Percentiles rank a stretch among this genome's conserved stretches.
Evolutionary conservation across 306 rosid genomes (phyloP).

Genomic region (Castanospermum australe): DNA sequence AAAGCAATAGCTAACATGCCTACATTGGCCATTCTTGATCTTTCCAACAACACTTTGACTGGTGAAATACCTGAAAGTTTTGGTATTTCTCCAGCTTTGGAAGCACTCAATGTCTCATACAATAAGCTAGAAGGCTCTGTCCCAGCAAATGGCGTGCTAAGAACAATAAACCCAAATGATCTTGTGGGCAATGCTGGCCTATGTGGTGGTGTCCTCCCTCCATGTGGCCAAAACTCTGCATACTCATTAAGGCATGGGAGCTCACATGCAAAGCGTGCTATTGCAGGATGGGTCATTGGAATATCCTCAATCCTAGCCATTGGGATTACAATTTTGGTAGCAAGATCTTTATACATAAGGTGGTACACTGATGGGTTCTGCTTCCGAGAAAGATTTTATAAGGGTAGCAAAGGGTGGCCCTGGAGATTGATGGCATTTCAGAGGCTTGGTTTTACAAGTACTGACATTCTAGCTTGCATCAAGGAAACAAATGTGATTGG

Average conservation of each 20-base stretch:
- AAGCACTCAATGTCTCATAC: conserved; percentile 77
- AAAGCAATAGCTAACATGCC: conserved; percentile 73
- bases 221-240: conserved; percentile 54
- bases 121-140: conserved; percentile 84
- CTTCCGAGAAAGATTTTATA: conserved; percentile 58
- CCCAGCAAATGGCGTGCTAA: conserved; percentile 77
- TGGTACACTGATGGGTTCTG: conserved; percentile 77
- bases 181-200: conserved; percentile 75
- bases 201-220: conserved; percentile 75
- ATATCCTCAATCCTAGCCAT: conserved; percentile 57
- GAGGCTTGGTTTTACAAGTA: conserved; percentile 74
- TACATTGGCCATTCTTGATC: conserved; percentile 78
- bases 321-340: conserved; percentile 49
- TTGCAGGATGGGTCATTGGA: conserved; percentile 71
- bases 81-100: conserved; percentile 89
- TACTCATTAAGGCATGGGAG: conserved; percentile 42
- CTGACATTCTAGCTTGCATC: conserved; percentile 81
- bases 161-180: conserved; percentile 78
- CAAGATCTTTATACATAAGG: conserved; percentile 54
- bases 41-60: conserved; percentile 86
- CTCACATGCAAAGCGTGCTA: conserved; percentile 50
- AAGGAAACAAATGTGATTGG: conserved; percentile 89
- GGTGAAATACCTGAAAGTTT: conserved; percentile 84
- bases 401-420: conserved; percentile 87
- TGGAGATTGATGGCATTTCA: conserved; percentile 95